Percentiles rank a stretch among this genome's conserved stretches.
Conservation (phyloP, 2,329 filamentous ascomycete species). For the Cyphellophora europaea region DNA sequence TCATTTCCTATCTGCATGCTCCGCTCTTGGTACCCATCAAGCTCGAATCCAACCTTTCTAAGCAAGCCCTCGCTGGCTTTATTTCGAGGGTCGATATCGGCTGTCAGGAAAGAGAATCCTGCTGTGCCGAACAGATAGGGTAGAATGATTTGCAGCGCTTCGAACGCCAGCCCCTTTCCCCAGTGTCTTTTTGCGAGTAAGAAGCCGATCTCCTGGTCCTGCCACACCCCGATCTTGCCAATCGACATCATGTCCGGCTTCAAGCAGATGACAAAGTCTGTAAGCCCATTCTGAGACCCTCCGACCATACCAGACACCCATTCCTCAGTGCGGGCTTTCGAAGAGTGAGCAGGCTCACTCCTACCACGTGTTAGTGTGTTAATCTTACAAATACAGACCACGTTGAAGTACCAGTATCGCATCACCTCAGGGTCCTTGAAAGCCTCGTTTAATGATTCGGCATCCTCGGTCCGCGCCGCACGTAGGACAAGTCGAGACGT, state of each 20-base stretch:
- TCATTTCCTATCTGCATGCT: conserved; percentile 8
- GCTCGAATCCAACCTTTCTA: conserved; percentile 10
- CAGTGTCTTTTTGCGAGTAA: conserved; percentile 9
- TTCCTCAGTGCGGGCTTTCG: conserved; percentile 2
- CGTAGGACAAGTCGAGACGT: conserved; percentile 12
- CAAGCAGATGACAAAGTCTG: conserved; percentile 13
- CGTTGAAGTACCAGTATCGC: conserved; percentile 12
- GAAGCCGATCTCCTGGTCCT: conserved; percentile 12
- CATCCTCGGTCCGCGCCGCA: conserved; percentile 7
- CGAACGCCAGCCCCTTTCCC: conserved; percentile 9
- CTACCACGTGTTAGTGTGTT: conserved; percentile 1
- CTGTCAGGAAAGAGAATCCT: conserved; percentile 8
- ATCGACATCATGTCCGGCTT: conserved; percentile 6
- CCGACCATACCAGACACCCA: conserved; percentile 11
- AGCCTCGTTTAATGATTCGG: conserved; percentile 6
- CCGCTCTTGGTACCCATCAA: conserved; percentile 6
- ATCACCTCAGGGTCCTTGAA: conserved; percentile 14
- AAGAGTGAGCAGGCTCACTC: conserved; percentile 9
- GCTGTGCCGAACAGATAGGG: conserved; percentile 8
- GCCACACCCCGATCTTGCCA: conserved; percentile 13
- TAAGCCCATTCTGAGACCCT: conserved; percentile 9
- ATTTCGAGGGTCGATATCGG: conserved; percentile 13
- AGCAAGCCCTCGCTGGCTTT: conserved; percentile 7
- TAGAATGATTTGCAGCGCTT: conserved; percentile 8
- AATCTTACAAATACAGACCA: neutral